Evolutionary conservation across 2,329 filamentous ascomycete species (phyloP).

Genomic region (Thielaviopsis ethacetica): DNA sequence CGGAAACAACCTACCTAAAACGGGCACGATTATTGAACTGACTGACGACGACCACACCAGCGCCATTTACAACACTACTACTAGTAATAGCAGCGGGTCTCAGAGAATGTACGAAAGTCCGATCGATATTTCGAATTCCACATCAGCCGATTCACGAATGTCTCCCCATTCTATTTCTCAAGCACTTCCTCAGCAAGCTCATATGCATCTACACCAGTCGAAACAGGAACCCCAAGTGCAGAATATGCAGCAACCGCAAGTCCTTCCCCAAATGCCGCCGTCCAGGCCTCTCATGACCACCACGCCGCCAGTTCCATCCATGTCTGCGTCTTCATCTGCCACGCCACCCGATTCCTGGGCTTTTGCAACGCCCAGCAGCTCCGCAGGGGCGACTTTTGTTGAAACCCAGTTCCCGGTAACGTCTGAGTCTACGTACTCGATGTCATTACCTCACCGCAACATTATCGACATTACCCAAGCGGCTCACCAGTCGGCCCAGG

Average conservation of each 20-base stretch:
- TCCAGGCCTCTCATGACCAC: neutral
- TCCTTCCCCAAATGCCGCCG: neutral
- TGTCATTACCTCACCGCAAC: conserved; percentile 5
- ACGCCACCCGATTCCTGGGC: conserved; percentile 7
- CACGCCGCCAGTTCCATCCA: neutral
- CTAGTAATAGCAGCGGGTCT: neutral
- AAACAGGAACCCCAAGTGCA: neutral
- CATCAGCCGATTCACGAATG: conserved; percentile 9
- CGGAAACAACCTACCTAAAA: neutral
- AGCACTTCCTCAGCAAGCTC: neutral
- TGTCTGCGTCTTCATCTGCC: neutral
- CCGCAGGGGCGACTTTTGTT: neutral
- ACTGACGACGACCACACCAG: conserved; percentile 4
- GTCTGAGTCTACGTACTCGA: neutral
- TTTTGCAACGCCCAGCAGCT: neutral
- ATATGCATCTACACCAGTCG: neutral
- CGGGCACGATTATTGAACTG: conserved; percentile 3
- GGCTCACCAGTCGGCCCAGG: neutral
- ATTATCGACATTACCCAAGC: neutral
- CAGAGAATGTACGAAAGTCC: conserved; percentile 4
- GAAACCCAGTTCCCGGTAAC: conserved; percentile 1
- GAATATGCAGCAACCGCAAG: conserved; percentile 1
- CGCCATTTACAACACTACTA: conserved; percentile 1
- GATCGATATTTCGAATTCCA: conserved; percentile 7
- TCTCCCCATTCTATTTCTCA: conserved; percentile 3